Evolutionary conservation across 2,329 filamentous ascomycete genomes (phyloP).

Genomic region (Cladosporium austrohemisphaericum): DNA sequence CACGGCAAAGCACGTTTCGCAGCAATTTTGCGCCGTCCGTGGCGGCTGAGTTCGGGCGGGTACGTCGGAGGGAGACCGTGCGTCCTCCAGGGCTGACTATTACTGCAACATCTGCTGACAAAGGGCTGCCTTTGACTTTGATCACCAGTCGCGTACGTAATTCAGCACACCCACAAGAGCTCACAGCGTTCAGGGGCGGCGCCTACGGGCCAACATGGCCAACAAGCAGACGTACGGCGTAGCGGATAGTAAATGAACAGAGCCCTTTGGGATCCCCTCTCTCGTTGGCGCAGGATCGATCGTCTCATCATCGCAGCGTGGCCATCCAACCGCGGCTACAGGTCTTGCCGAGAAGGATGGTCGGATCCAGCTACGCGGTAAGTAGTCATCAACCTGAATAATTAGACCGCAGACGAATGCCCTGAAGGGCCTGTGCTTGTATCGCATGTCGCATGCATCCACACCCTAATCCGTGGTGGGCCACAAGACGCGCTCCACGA

Average conservation of each 20-base stretch:
- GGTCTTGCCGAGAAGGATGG: conserved; percentile 2
- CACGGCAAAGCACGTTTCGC: no score
- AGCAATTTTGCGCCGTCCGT: no score
- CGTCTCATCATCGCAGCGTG: neutral
- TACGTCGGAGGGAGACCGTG: no score
- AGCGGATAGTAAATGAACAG: no score
- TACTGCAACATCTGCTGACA: conserved; percentile 8
- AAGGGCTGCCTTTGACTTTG: conserved; percentile 3
- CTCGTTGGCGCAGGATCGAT: conserved; percentile 8
- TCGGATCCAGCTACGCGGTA: conserved; percentile 7
- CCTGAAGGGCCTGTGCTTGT: conserved; percentile 12
- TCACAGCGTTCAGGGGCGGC: neutral
- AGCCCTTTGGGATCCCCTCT: no score
- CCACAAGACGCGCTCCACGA: conserved; percentile 3
- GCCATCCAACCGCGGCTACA: conserved; percentile 2
- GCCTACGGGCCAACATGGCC: neutral
- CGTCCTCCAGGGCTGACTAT: neutral
- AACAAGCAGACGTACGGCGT: no score
- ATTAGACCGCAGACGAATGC: conserved; percentile 13
- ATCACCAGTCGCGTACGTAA: conserved; percentile 10
- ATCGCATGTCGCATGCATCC: conserved; percentile 4
- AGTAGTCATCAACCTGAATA: neutral
- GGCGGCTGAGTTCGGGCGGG: no score
- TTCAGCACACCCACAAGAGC: neutral
- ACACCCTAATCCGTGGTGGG: conserved; percentile 9